These are phyloP conservation scores for Rutidosis leptorrhynchoides DNA, from an alignment of 129 eudicot genomes.

Conservation along the genomic window DNA sequence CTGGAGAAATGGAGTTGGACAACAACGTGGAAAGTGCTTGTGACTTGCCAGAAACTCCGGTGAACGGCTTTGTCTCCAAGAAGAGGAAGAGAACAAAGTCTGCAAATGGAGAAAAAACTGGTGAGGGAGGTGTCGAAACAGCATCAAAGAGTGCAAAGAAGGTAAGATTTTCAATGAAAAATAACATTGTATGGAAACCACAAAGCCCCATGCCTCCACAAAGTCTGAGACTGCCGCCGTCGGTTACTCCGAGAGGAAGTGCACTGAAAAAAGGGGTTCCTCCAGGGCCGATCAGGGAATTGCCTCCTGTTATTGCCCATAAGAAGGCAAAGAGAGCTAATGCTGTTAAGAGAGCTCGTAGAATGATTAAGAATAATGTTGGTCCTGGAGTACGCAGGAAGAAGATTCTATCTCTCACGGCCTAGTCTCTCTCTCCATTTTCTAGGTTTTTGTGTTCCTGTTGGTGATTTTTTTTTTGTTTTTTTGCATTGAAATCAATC, in stretches of 20 bases:
- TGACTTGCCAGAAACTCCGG: conserved; percentile 31
- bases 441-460: too few species aligned
- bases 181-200: conserved; percentile 85
- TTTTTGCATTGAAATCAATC: too few species aligned
- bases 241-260: conserved; percentile 86
- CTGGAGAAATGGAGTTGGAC: conserved; percentile 50
- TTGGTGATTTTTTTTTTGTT: too few species aligned
- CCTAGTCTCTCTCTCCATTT: too few species aligned
- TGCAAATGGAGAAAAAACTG: conserved; percentile 57
- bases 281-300: conserved; percentile 80
- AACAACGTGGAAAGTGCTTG: conserved; percentile 41
- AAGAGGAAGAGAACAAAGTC: conserved; percentile 13
- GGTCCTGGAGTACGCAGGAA: too few species aligned
- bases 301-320: conserved; percentile 45
- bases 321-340: too few species aligned
- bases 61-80: too few species aligned
- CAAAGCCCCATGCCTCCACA: conserved; percentile 81
- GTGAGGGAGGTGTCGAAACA: conserved; percentile 23
- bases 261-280: conserved; percentile 87
- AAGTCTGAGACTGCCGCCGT: conserved; percentile 75
- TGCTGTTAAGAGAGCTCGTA: too few species aligned
- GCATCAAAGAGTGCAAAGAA: conserved; percentile 56
- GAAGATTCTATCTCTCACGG: too few species aligned
- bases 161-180: conserved; percentile 77
- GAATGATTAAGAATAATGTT: too few species aligned